Conservation (phyloP, 345 rosid genomes). For the Eucalyptus virginea region DNA sequence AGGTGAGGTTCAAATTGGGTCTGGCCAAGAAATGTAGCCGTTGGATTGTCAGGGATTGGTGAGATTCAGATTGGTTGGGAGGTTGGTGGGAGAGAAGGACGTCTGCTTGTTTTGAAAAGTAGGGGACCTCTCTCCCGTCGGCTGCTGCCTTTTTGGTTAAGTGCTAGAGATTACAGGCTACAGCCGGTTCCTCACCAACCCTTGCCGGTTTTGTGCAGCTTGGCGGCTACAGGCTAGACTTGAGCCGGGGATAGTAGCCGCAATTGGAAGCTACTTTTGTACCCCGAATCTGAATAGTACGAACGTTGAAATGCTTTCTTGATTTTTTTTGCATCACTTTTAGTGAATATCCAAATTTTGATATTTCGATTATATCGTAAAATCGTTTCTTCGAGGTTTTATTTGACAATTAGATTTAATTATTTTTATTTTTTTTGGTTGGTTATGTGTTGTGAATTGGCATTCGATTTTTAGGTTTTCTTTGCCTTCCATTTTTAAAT, state of each 20-base stretch:
- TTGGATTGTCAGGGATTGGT: not conserved
- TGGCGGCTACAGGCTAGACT: not conserved
- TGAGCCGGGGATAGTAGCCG: not conserved
- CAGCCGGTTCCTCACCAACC: constrained; percentile 28
- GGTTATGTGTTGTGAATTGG: not conserved
- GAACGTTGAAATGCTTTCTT: not conserved
- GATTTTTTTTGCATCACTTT: too few relatives aligned
- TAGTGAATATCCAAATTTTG: not conserved
- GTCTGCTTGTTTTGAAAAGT: not conserved
- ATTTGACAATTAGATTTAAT: not conserved
- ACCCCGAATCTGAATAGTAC: not conserved
- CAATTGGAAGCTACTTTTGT: not conserved
- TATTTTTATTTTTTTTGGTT: not conserved
- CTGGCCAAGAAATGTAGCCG: not conserved
- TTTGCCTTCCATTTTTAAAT: not conserved
- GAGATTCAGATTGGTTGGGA: not conserved
- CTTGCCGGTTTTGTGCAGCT: constrained; percentile 3
- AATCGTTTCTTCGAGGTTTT: not conserved
- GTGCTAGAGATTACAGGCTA: not conserved
- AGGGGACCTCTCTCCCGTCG: not conserved
- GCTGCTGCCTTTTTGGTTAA: not conserved
- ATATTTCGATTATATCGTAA: not conserved
- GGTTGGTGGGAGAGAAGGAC: not conserved
- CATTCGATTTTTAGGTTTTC: not conserved
- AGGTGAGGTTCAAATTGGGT: not conserved